Evolutionary conservation across 2,329 filamentous ascomycete species (phyloP), one percentile per base, ranked within the genome.

Genomic region (Xylaria sp.): DNA sequence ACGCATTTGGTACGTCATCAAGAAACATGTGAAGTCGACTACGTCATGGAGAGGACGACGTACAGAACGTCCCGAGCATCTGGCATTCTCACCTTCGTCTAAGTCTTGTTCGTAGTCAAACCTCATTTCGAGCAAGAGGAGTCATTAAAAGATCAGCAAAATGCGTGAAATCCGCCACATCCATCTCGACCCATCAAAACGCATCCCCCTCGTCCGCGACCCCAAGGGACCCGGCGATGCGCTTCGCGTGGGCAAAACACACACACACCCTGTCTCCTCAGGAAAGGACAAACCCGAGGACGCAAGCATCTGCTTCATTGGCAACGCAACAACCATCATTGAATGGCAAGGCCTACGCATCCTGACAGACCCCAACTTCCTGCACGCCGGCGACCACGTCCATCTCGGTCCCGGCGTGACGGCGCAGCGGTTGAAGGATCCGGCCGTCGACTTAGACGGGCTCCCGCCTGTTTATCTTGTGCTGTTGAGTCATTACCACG

Each of bases 401-500:
- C 85, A 88, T 68, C 78, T 88, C 1, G 86, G 85, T 0, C 85
- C 85, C 0, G 84, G 84, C 0, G 83, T 88, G 1, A 81, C 77
- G 1, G 80, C 76, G 0, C 76, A 76, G 23, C 76, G 85, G 1
- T 70, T 72, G 23, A 87, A 81, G 0, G 80, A 88, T 63, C 85
- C 85, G 19, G 82, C 83, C 0, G 76, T 88, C 13, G 80, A 86
- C 59, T 69, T 88, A 4, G 76, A 84, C 52, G 76, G 83, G 34
- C 73, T 88, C 1, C 86, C 86, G 1, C 75, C 78, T 1, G 76
- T 88, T 18, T 83, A 88, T 67, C 73, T 77, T 0, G 78, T 89
- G 2, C 74, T 88, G 37, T 73, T 89, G 1, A 85, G 80, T 1
- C 85, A 88, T 66, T 88, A 88, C 67, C 86, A 89, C 65, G 84